phyloP scores from a whole-genome alignment of 192 early-diverging fungal genomes.

The Funneliformis mosseae region DNA sequence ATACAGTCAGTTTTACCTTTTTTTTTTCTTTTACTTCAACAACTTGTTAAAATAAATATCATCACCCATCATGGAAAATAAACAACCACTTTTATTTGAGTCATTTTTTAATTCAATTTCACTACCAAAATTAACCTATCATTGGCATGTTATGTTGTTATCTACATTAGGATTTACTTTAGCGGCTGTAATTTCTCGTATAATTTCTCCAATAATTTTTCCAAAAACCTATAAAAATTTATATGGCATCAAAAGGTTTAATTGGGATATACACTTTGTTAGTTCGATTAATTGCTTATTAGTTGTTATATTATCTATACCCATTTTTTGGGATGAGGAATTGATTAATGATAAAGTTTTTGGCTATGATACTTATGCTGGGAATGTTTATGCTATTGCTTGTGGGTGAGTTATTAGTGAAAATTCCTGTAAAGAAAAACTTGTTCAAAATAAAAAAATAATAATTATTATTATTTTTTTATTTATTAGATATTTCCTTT shows the following conservation, averaged over 20 bases:
- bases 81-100: conserved; percentile 1
- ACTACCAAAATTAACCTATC: conserved; percentile 57
- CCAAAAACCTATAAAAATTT: conserved; percentile 66
- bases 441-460: background rate
- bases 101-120: conserved; percentile 54
- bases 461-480: conserved; percentile 4
- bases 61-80: background rate
- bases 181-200: conserved; percentile 60
- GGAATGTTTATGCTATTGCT: conserved; percentile 78
- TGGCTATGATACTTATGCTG: conserved; percentile 71
- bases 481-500: conserved; percentile 82
- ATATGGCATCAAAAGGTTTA: conserved; percentile 53
- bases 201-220: conserved; percentile 66
- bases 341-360: conserved; percentile 70
- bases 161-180: conserved; percentile 55
- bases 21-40: background rate
- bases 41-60: background rate
- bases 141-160: conserved; percentile 65
- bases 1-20: background rate
- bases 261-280: conserved; percentile 73
- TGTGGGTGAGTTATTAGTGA: conserved; percentile 63
- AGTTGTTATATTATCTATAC: conserved; percentile 65
- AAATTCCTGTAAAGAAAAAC: background rate
- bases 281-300: conserved; percentile 73
- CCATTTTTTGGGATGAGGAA: conserved; percentile 66